These are phyloP conservation scores for Tolypocladium tundrense DNA, from an alignment of 2,329 filamentous ascomycete genomes.

Conservation along the genomic window DNA sequence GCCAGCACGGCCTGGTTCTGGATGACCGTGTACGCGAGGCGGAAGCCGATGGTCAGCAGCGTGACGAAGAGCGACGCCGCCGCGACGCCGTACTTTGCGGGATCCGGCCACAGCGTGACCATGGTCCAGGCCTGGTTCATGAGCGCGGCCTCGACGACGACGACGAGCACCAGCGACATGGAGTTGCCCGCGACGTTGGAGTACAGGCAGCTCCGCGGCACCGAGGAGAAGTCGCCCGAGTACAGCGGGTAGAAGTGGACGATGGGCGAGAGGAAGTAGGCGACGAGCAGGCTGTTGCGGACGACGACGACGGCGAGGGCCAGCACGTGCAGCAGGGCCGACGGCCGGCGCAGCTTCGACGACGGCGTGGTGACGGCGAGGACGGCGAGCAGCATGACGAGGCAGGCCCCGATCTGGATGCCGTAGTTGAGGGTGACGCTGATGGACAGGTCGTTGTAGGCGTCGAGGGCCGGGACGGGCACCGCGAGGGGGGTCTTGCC, in stretches of 20 bases:
- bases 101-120: slow-evolving; percentile 34
- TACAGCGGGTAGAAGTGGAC: slow-evolving; percentile 52
- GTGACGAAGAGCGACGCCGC: slow-evolving; percentile 24
- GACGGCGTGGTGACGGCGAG: slow-evolving; percentile 52
- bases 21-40: slow-evolving; percentile 23
- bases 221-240: slow-evolving; percentile 39
- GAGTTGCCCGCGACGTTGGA: slow-evolving; percentile 28
- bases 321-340: slow-evolving; percentile 56
- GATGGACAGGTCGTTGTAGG: slow-evolving; percentile 18
- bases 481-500: slow-evolving; percentile 19
- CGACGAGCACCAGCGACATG: slow-evolving; percentile 31
- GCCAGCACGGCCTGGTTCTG: slow-evolving; percentile 22
- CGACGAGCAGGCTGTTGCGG: slow-evolving; percentile 44
- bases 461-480: slow-evolving; percentile 22
- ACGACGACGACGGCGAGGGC: slow-evolving; percentile 51
- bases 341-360: slow-evolving; percentile 51
- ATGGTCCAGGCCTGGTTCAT: slow-evolving; percentile 43
- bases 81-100: slow-evolving; percentile 20
- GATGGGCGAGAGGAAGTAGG: slow-evolving; percentile 52
- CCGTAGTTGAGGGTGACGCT: slow-evolving; percentile 52
- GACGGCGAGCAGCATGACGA: slow-evolving; percentile 55
- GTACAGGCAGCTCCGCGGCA: slow-evolving; percentile 28
- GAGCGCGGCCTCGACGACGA: slow-evolving; percentile 36
- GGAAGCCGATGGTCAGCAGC: slow-evolving; percentile 19
- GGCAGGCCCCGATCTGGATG: slow-evolving; percentile 57